Evolutionary conservation across 139 green algal genomes (phyloP).

Genomic region (Tetraselmis striata): DNA sequence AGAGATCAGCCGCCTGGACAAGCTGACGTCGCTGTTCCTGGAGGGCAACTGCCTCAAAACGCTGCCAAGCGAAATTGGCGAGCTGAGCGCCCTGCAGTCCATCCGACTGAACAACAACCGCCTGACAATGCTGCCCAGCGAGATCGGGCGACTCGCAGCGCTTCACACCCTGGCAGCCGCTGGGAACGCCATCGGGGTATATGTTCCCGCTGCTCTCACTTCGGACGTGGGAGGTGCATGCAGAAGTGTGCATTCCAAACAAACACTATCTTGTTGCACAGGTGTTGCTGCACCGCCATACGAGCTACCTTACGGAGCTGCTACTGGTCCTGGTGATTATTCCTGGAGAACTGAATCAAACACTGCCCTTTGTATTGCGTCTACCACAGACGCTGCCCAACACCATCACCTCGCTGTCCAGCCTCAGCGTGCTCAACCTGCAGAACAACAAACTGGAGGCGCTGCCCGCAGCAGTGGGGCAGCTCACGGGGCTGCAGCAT

Average conservation of each 20-base stretch:
- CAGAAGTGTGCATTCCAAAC: no score
- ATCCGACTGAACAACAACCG: background rate
- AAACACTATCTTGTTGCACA: no score
- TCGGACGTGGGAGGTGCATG: no score
- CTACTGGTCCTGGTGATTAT: no score
- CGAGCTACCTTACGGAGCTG: no score
- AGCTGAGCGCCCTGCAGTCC: background rate
- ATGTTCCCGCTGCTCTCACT: no score
- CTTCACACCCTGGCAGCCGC: background rate
- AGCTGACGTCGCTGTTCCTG: background rate
- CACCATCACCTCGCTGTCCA: background rate
- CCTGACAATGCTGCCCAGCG: background rate
- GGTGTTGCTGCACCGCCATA: no score
- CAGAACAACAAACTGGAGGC: background rate
- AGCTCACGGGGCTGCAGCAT: background rate
- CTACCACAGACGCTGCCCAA: background rate
- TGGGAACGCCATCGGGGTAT: background rate
- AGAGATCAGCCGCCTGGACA: background rate
- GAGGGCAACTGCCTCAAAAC: background rate
- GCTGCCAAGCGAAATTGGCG: background rate
- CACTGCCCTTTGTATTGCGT: no score
- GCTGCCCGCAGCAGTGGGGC: background rate
- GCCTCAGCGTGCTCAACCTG: background rate
- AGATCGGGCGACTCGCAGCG: background rate
- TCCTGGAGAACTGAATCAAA: no score